phyloP scores from a whole-genome alignment of 345 rosid genomes.

The Kandelia obovata region DNA sequence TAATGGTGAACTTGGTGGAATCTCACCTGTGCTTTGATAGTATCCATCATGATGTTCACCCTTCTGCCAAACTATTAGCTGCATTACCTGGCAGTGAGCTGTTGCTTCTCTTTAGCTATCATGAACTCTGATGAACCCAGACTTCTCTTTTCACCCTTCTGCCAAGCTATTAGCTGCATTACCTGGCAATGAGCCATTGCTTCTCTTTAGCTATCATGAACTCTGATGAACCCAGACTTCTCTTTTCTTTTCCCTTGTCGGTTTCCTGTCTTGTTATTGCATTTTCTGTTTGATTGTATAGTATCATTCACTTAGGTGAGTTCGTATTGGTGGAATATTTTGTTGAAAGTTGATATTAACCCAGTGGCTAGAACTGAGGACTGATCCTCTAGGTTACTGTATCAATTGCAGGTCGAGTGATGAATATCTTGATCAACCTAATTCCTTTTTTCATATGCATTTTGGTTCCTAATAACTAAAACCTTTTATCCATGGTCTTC shows the following conservation, averaged over 20 bases:
- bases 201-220: neutral
- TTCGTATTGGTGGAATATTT: neutral
- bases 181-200: neutral
- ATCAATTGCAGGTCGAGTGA: slow-evolving; percentile 27
- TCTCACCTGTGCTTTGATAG: neutral
- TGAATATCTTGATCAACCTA: slow-evolving; percentile 3
- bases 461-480: neutral
- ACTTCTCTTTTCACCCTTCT: neutral
- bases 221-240: neutral
- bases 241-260: neutral
- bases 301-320: neutral
- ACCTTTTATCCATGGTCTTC: neutral
- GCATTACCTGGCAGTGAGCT: neutral
- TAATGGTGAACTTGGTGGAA: neutral
- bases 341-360: slow-evolving; percentile 27
- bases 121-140: neutral
- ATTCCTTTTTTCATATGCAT: neutral
- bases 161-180: neutral
- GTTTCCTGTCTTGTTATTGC: slow-evolving; percentile 1
- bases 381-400: slow-evolving; percentile 31
- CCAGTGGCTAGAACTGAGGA: slow-evolving; percentile 37
- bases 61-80: neutral
- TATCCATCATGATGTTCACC: neutral
- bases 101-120: neutral
- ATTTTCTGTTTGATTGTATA: slow-evolving; percentile 1